A percentile compares a stretch with the other conserved stretches of the same genome.
Conservation (phyloP, 1,139 yeast genomes). For the Yamadazyma taylorii region DNA sequence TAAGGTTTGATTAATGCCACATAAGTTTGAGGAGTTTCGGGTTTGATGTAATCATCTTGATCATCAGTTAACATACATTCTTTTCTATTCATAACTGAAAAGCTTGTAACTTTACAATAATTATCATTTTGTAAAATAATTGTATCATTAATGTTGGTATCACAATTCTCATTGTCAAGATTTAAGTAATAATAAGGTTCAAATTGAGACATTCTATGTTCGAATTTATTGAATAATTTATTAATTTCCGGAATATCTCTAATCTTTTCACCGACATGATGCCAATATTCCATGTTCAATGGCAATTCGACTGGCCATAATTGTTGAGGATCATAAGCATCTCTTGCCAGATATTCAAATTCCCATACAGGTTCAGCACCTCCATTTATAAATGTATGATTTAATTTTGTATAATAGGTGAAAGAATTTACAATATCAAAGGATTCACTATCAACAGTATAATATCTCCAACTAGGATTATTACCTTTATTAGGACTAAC, state of each 20-base stretch:
- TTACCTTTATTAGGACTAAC: constrained; percentile 28
- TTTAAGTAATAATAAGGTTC: constrained; percentile 12
- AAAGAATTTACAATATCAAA: constrained; percentile 30
- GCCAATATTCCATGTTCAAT: constrained; percentile 32
- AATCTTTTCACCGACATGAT: constrained; percentile 15
- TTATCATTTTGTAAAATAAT: constrained; percentile 15
- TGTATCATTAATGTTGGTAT: constrained; percentile 4
- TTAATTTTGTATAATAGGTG: constrained; percentile 30
- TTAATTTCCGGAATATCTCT: constrained; percentile 17
- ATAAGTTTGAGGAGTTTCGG: constrained; percentile 16
- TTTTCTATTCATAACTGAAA: constrained; percentile 22
- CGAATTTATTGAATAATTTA: constrained; percentile 16
- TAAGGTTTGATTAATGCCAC: constrained; percentile 20
- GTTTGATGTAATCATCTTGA: constrained; percentile 24
- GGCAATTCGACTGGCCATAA: constrained; percentile 27
- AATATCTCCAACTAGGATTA: constrained; percentile 36
- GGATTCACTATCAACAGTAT: constrained; percentile 29
- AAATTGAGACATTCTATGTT: constrained; percentile 14
- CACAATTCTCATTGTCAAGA: constrained; percentile 3
- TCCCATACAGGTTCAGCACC: constrained; percentile 33
- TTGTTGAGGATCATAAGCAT: constrained; percentile 26
- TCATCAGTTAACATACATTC: constrained; percentile 27
- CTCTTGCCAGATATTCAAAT: constrained; percentile 31
- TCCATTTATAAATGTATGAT: constrained; percentile 27
- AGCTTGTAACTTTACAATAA: constrained; percentile 26